These are phyloP conservation scores for Thelonectria blattea DNA, from an alignment of 2,329 filamentous ascomycete genomes.

Conservation along the genomic window DNA sequence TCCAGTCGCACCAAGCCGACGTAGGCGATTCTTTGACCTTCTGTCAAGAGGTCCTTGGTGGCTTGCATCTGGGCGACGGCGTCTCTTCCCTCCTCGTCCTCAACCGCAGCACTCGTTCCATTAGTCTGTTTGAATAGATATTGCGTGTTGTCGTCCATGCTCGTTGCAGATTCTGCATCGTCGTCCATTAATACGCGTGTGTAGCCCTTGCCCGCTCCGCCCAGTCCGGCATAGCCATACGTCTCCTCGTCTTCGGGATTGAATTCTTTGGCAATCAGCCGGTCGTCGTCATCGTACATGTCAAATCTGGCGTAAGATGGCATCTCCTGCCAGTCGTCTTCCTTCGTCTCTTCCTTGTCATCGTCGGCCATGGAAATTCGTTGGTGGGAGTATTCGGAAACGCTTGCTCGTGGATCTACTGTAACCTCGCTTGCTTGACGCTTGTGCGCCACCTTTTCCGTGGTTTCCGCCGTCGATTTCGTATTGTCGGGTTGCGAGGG, in stretches of 20 bases:
- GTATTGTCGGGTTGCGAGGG: constrained; percentile 18
- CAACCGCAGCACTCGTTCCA: constrained; percentile 63
- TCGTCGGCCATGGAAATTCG: constrained; percentile 67
- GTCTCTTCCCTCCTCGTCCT: constrained; percentile 85
- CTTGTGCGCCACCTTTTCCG: constrained; percentile 37
- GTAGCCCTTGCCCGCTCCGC: constrained; percentile 93
- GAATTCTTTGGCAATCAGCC: constrained; percentile 81
- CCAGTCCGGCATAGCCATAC: constrained; percentile 76
- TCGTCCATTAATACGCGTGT: constrained; percentile 95
- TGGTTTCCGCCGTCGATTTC: constrained; percentile 22
- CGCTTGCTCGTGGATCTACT: constrained; percentile 37
- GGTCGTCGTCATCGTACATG: constrained; percentile 94
- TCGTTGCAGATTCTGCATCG: constrained; percentile 90
- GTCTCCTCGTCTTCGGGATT: constrained; percentile 72
- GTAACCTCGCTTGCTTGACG: constrained; percentile 50
- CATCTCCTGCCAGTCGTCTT: constrained; percentile 89
- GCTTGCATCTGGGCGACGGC: constrained; percentile 90
- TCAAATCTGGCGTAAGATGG: constrained; percentile 91
- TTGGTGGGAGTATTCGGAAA: constrained; percentile 93
- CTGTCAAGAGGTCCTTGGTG: constrained; percentile 92
- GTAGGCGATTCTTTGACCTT: constrained; percentile 94
- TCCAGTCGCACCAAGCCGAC: constrained; percentile 87
- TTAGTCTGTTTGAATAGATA: constrained; percentile 86
- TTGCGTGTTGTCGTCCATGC: constrained; percentile 95
- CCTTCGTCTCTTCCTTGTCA: constrained; percentile 54